Base-by-base conservation (phyloP, 345 rosid species). In the Toxicodendron radicans region DNA sequence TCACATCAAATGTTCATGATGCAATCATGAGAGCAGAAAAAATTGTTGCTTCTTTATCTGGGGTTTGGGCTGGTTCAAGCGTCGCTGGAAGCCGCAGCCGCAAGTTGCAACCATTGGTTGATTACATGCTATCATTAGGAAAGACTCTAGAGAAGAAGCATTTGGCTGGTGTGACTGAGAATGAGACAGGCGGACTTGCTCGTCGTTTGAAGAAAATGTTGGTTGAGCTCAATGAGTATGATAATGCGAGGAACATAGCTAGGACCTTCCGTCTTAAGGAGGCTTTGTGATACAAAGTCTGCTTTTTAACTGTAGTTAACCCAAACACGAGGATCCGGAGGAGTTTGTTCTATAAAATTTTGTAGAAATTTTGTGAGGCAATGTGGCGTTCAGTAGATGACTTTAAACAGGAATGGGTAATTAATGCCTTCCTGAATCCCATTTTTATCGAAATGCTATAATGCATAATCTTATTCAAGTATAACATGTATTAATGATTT, bases 171-270 rank as follows among this genome's bases (percentile, higher is more conserved):
- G 81, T 81, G 75, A 76, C 78, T 24, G 88, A 85, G 41, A 74
- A 53, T 10, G 99, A 91, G 80, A 83, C 83, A 2, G 84, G 83
- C 66, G 91, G 86, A 71, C 97, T 95, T 60, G 95, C 97, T 23
- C 89, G 94, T 54, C 80, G 98, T 74, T 63, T 94, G 84, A 92
- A 91, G 89, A 91, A 82, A 85, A 80, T 95, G 87, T 84, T 92
- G 56, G 98, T 93, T 10, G 94, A 88, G 66, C 91, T 95, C 79
- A 88, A 91, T 20, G 96, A 95, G 71, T 94, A 95, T 35, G 99
- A 95, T 82, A 80, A 71, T 62, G 99, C 95, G 14, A 80, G 94
- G 82, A 88, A 85, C 74, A 74, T 89, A 75, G 91, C 89, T 33
- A 90, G 82, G 73, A 81, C 89, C 72, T 95, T 91, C 71, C 77